Percentiles rank a stretch among this genome's conserved stretches.
Evolutionary conservation across 2,329 filamentous ascomycete genomes (phyloP).

Genomic region (Aspergillus fischeri): DNA sequence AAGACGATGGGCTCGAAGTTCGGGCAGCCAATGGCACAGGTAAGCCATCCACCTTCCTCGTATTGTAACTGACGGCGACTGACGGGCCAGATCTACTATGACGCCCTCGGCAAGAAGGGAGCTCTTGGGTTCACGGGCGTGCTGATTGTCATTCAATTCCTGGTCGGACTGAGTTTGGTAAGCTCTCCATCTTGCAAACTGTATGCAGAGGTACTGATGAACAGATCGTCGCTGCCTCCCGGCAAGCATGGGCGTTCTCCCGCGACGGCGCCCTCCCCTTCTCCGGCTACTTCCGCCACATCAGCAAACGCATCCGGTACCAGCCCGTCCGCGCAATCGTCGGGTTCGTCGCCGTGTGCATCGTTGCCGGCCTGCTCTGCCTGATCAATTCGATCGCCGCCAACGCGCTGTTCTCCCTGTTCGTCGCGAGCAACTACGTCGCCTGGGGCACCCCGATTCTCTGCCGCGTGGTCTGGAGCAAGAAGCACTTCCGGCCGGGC

Average conservation of each 20-base stretch:
- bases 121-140: constrained; percentile 57
- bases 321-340: constrained; percentile 57
- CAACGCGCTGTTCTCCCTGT: constrained; percentile 53
- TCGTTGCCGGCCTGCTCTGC: constrained; percentile 54
- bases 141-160: constrained; percentile 58
- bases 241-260: constrained; percentile 62
- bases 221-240: constrained; percentile 52
- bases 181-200: too few species aligned
- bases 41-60: constrained; percentile 3
- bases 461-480: constrained; percentile 56
- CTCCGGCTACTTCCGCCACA: constrained; percentile 53
- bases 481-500: constrained; percentile 54
- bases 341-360: constrained; percentile 49
- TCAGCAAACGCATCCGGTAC: constrained; percentile 52
- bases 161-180: constrained; percentile 56
- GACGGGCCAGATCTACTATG: constrained; percentile 51
- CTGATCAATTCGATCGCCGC: constrained; percentile 57
- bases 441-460: constrained; percentile 59
- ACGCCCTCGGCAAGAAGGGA: constrained; percentile 56
- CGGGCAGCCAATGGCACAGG: constrained; percentile 57
- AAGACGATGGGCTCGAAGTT: constrained; percentile 47
- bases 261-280: constrained; percentile 61
- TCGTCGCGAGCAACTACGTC: constrained; percentile 58
- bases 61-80: too few species aligned
- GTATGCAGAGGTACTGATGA: not conserved